These are phyloP conservation scores for Huiozyma naganishii DNA, from an alignment of 805 yeast genomes.

Conservation along the genomic window DNA sequence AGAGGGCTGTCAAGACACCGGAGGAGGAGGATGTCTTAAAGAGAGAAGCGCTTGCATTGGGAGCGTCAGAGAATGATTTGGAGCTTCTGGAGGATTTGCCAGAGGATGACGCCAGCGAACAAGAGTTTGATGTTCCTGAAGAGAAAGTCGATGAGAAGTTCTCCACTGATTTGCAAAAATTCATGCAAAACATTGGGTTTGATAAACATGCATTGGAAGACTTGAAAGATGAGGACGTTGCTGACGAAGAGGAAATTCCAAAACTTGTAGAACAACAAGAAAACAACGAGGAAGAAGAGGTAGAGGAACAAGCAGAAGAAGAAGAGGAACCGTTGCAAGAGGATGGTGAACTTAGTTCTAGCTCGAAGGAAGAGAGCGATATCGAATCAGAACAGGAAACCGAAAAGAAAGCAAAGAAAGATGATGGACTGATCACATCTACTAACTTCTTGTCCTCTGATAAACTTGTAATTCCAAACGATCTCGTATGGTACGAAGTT, in stretches of 20 bases:
- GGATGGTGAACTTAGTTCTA: conserved; percentile 5
- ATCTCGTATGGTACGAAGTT: conserved; percentile 69
- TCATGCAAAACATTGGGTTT: conserved; percentile 62
- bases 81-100: conserved; percentile 48
- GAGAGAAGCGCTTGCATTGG: conserved; percentile 67
- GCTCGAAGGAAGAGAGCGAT: conserved; percentile 21
- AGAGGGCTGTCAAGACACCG: conserved; percentile 2
- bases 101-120: conserved; percentile 35
- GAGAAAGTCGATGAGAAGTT: conserved; percentile 31
- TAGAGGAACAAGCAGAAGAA: conserved; percentile 10
- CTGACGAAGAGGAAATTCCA: conserved; percentile 16
- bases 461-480: conserved; percentile 47
- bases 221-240: conserved; percentile 25
- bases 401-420: conserved; percentile 16
- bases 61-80: conserved; percentile 80
- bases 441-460: conserved; percentile 39
- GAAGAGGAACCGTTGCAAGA: conserved; percentile 8
- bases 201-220: conserved; percentile 29
- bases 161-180: conserved; percentile 43
- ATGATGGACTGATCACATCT: conserved; percentile 24
- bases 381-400: conserved; percentile 20
- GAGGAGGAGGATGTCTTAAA: conserved; percentile 31
- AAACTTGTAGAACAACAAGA: conserved; percentile 16
- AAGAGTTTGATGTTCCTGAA: conserved; percentile 30
- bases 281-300: conserved; percentile 10